phyloP scores from a whole-genome alignment of 305 asterid species.

The Solanum hybrid region DNA sequence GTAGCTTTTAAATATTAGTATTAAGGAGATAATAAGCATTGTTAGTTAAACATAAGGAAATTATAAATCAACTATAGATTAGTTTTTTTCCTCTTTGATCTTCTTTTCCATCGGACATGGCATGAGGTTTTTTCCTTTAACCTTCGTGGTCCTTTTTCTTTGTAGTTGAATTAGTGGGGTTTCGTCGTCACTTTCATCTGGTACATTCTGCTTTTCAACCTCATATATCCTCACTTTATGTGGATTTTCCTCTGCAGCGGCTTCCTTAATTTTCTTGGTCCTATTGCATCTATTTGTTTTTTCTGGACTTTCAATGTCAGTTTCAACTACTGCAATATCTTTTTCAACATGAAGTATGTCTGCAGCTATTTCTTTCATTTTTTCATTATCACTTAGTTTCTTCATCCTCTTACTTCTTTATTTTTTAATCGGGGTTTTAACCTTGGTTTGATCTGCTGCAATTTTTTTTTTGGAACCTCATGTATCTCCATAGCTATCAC shows the following conservation, averaged over 20 bases:
- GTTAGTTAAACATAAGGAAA: background rate
- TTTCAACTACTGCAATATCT: no score
- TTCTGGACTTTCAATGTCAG: no score
- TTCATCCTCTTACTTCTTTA: background rate
- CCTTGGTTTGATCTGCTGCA: no score
- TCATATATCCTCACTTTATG: background rate
- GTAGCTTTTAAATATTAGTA: background rate
- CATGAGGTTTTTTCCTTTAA: background rate
- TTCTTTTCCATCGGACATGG: background rate
- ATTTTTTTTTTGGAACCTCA: background rate
- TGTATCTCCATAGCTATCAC: background rate
- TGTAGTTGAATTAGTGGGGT: background rate
- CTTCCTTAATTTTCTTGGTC: background rate
- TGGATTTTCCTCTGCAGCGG: background rate
- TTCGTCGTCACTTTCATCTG: background rate
- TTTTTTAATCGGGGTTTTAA: background rate
- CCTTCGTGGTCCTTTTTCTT: background rate
- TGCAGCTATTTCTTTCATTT: background rate
- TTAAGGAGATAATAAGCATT: background rate
- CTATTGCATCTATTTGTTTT: no score
- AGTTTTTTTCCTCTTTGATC: background rate
- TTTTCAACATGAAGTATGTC: background rate
- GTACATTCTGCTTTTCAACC: background rate
- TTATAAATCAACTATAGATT: background rate
- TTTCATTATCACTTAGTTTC: no score